phyloP scores from a whole-genome alignment of 2,329 filamentous ascomycete species.

The Leptographium flavum region DNA sequence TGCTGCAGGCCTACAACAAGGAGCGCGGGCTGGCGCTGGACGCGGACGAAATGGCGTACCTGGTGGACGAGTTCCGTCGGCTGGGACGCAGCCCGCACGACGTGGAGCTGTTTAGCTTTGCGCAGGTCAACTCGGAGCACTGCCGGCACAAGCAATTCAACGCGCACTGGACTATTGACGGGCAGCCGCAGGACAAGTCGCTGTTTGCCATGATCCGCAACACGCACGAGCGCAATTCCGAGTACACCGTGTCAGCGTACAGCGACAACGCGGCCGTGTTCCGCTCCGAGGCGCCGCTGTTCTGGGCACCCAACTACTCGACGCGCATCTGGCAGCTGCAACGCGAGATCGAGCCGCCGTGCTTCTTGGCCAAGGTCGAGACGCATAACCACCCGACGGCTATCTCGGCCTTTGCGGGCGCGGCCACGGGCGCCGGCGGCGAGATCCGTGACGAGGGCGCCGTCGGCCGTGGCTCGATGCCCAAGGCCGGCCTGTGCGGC shows the following conservation, averaged over 20 bases:
- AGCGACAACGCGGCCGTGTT: slow-evolving; percentile 96
- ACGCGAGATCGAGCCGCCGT: slow-evolving; percentile 63
- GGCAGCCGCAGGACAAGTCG: slow-evolving; percentile 60
- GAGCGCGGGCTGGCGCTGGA: slow-evolving; percentile 77
- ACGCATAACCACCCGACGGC: slow-evolving; percentile 97
- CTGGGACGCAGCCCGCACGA: slow-evolving; percentile 61
- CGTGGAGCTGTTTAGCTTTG: slow-evolving; percentile 98
- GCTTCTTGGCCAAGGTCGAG: slow-evolving; percentile 81
- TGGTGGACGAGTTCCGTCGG: slow-evolving; percentile 68
- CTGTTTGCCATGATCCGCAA: slow-evolving; percentile 95
- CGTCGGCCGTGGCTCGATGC: slow-evolving; percentile 80
- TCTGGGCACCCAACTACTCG: slow-evolving; percentile 78
- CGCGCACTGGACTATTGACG: slow-evolving; percentile 89
- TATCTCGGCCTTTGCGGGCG: slow-evolving; percentile 83
- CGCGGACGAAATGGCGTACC: slow-evolving; percentile 77
- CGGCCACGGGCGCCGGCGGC: slow-evolving; percentile 87
- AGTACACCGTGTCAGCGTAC: slow-evolving; percentile 86
- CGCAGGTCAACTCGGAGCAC: slow-evolving; percentile 97
- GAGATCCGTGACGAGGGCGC: slow-evolving; percentile 94
- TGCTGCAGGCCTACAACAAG: slow-evolving; percentile 72
- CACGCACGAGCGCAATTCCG: slow-evolving; percentile 70
- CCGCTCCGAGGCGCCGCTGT: slow-evolving; percentile 53
- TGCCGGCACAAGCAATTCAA: slow-evolving; percentile 85
- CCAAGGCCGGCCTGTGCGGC: slow-evolving; percentile 81
- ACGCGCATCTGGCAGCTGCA: slow-evolving; percentile 80